Conservation (phyloP, 2,329 filamentous ascomycete genomes). For the Geosmithia putterillii region DNA sequence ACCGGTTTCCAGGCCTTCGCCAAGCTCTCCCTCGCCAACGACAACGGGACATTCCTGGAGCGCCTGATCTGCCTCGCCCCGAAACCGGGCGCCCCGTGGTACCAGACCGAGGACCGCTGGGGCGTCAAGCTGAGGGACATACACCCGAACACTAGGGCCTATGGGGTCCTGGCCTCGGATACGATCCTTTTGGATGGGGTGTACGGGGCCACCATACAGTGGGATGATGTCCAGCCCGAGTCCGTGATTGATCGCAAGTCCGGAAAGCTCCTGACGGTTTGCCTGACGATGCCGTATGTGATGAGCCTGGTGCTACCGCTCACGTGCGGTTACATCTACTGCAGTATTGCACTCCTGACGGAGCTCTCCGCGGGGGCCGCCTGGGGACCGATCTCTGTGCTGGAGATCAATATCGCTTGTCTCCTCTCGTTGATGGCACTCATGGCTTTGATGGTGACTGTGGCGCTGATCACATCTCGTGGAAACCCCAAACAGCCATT, state of each 20-base stretch:
- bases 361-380: not conserved
- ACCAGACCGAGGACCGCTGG: conserved; percentile 25
- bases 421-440: too few relatives aligned
- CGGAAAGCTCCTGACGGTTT: not conserved
- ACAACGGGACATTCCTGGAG: conserved; percentile 29
- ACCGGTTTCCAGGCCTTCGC: conserved; percentile 33
- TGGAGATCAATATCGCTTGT: not conserved
- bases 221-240: conserved; percentile 15
- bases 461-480: not conserved
- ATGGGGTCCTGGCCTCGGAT: conserved; percentile 25
- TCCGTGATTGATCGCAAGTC: not conserved
- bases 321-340: too few relatives aligned
- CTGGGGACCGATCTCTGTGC: not conserved
- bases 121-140: conserved; percentile 30
- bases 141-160: conserved; percentile 24
- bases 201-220: conserved; percentile 24
- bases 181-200: conserved; percentile 23
- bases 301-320: not conserved
- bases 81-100: conserved; percentile 19
- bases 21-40: conserved; percentile 30
- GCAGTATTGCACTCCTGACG: not conserved
- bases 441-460: not conserved
- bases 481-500: not conserved
- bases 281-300: not conserved
- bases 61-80: conserved; percentile 28